Evolutionary conservation across 2,329 filamentous ascomycete species (phyloP), one percentile per base, ranked within the genome.

Genomic region (Pseudogymnoascus sp.): DNA sequence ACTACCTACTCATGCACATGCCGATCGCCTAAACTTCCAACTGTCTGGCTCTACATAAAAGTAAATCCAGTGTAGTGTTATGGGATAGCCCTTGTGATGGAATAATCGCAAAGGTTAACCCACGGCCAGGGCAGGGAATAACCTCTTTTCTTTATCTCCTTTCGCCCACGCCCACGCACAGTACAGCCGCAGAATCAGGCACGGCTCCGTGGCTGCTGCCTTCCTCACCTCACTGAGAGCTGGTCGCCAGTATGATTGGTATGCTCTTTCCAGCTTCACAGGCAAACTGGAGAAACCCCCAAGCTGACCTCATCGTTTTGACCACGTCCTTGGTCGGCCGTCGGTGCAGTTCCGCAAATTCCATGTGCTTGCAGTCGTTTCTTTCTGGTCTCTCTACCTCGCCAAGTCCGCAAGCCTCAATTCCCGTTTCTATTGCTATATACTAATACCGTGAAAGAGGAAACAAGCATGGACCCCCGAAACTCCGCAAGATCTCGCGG

Each of bases 291-390:
- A 19, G 45, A 55, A 33, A 3, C 28, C 28, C 49, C 11, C 49
- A 55, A 55, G 49, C 49, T 55, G 49, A 55, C 49, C 5, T 55
- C 28, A 33, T 33, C 12, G 49, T 19, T 55, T 58, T 86, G 93
- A 97, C 76, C 93, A 97, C 80, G 89, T 97, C 63, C 81, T 97
- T 58, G 93, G 93, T 66, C 87, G 91, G 67, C 93, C 93, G 35
- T 97, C 92, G 64, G 86, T 90, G 71, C 90, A 93, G 78, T 96
- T 95, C 71, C 86, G 93, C 66, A 91, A 95, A 71, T 87, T 95
- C 60, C 93, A 97, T 75, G 92, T 99, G 69, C 84, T 97, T 67
- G 88, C 89, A 22, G 94, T 97, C 12, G 82, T 97, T 62, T 86
- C 90, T 0, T 94, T 97, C 72, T 99, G 94, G 94, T 89, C 89